Percentiles rank a stretch among this genome's conserved stretches.
phyloP scores from a whole-genome alignment of 257 asterid species.

The Gardenia jasminoides region DNA sequence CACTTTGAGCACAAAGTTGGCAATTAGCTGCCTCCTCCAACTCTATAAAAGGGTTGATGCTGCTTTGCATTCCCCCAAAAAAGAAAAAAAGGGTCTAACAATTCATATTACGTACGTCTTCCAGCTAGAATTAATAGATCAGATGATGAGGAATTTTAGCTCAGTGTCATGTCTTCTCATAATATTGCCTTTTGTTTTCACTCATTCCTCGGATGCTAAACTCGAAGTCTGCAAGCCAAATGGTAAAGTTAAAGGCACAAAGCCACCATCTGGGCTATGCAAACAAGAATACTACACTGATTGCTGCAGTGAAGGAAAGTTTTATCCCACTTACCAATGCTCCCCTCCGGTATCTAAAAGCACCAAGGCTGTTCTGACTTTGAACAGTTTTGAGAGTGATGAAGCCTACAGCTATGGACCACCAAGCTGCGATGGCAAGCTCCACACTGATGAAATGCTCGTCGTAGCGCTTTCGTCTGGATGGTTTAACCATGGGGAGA shows the following conservation, averaged over 20 bases:
- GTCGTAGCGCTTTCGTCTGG: conserved; percentile 46
- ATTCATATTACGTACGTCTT: no score
- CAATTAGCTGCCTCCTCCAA: background rate
- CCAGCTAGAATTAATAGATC: no score
- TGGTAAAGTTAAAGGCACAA: background rate
- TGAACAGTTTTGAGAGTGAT: conserved; percentile 35
- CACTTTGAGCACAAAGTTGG: background rate
- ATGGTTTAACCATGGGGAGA: conserved; percentile 33
- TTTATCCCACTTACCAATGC: conserved; percentile 18
- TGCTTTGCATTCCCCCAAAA: background rate
- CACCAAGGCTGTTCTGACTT: conserved; percentile 35
- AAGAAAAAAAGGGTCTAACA: no score
- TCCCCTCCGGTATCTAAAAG: conserved; percentile 30
- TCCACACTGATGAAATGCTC: conserved; percentile 36
- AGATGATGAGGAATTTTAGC: background rate
- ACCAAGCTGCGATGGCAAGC: conserved; percentile 33
- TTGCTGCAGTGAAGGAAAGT: background rate
- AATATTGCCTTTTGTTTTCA: background rate
- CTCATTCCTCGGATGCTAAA: background rate
- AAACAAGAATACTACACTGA: background rate
- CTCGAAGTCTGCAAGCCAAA: background rate
- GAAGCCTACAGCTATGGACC: conserved; percentile 36
- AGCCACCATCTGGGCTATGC: background rate
- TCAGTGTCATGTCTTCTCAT: background rate
- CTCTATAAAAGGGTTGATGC: background rate